A percentile compares a stretch with the other conserved stretches of the same genome.
Conservation (phyloP, 192 early-diverging fungal genomes). For the Dissophora ornata region DNA sequence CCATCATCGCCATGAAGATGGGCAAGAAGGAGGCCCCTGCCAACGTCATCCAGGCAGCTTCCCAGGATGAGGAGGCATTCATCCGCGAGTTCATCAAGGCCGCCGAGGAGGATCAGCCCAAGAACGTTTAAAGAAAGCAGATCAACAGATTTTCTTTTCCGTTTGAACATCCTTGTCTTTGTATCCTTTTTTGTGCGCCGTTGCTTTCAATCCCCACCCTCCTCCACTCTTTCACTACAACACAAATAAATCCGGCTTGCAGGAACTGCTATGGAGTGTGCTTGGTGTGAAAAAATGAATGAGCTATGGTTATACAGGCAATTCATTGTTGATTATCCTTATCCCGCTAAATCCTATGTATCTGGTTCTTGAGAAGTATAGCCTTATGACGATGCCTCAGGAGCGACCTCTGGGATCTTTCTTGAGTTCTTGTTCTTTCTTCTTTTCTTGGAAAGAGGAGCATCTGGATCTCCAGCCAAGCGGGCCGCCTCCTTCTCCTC, state of each 20-base stretch:
- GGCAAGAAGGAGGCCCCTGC: slow-evolving; percentile 37
- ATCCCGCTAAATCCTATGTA: too few species aligned
- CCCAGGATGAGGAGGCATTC: slow-evolving; percentile 54
- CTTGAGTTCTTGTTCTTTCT: slow-evolving; percentile 56
- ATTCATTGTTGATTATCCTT: too few species aligned
- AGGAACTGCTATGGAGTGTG: too few species aligned
- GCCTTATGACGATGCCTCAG: too few species aligned
- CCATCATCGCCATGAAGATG: slow-evolving; percentile 29
- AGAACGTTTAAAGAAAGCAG: slow-evolving; percentile 40
- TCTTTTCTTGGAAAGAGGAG: slow-evolving; percentile 36
- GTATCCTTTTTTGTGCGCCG: too few species aligned
- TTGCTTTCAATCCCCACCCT: too few species aligned
- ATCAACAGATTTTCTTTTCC: not conserved
- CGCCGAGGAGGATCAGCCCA: slow-evolving; percentile 46
- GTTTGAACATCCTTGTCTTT: not conserved
- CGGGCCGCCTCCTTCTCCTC: slow-evolving; percentile 52
- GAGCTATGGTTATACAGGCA: too few species aligned
- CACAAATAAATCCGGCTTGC: too few species aligned
- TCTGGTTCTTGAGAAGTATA: too few species aligned
- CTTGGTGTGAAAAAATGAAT: not conserved
- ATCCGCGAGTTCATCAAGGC: slow-evolving; percentile 58
- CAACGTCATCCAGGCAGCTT: slow-evolving; percentile 46
- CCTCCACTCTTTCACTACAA: not conserved
- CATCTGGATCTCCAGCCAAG: slow-evolving; percentile 39
- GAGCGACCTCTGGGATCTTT: slow-evolving; percentile 52